Percentiles rank a stretch among this genome's conserved stretches.
Conservation (phyloP, 2,329 filamentous ascomycete species). For the Trichoderma koningii region DNA sequence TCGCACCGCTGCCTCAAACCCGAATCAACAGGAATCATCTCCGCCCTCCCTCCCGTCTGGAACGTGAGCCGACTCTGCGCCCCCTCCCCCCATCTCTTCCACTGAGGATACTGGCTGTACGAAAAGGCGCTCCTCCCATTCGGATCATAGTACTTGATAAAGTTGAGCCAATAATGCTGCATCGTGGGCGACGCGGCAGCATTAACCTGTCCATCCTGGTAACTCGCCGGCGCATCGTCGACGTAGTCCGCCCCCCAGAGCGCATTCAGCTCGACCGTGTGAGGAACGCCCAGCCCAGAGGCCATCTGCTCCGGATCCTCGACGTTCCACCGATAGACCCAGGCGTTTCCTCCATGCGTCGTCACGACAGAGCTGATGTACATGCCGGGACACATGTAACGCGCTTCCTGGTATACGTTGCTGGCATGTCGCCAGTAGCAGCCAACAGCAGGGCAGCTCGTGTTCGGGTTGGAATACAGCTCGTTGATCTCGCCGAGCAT, state of each 20-base stretch:
- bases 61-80: slow-evolving; percentile 43
- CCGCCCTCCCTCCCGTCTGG: slow-evolving; percentile 43
- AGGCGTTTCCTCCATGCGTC: slow-evolving; percentile 48
- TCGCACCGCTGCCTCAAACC: slow-evolving; percentile 36
- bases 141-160: slow-evolving; percentile 67
- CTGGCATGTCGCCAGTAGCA: slow-evolving; percentile 44
- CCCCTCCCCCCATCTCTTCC: slow-evolving; percentile 43
- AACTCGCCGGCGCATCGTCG: slow-evolving; percentile 57
- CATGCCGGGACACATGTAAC: slow-evolving; percentile 43
- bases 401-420: slow-evolving; percentile 41
- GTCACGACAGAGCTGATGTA: slow-evolving; percentile 38
- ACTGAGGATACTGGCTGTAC: slow-evolving; percentile 34
- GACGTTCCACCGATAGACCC: slow-evolving; percentile 72
- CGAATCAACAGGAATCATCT: slow-evolving; percentile 43
- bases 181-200: slow-evolving; percentile 59
- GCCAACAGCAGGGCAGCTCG: slow-evolving; percentile 38
- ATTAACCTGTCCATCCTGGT: slow-evolving; percentile 55
- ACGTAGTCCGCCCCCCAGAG: slow-evolving; percentile 66
- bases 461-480: slow-evolving; percentile 42
- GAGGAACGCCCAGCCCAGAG: slow-evolving; percentile 63
- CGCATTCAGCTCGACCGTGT: slow-evolving; percentile 66
- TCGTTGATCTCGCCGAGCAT: slow-evolving; percentile 39
- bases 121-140: slow-evolving; percentile 46
- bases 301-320: slow-evolving; percentile 56
- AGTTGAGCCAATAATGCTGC: slow-evolving; percentile 74